Percentiles rank a stretch among this genome's conserved stretches.
Evolutionary conservation across 2,329 filamentous ascomycete genomes (phyloP).

Genomic region (Alternaria sp.): DNA sequence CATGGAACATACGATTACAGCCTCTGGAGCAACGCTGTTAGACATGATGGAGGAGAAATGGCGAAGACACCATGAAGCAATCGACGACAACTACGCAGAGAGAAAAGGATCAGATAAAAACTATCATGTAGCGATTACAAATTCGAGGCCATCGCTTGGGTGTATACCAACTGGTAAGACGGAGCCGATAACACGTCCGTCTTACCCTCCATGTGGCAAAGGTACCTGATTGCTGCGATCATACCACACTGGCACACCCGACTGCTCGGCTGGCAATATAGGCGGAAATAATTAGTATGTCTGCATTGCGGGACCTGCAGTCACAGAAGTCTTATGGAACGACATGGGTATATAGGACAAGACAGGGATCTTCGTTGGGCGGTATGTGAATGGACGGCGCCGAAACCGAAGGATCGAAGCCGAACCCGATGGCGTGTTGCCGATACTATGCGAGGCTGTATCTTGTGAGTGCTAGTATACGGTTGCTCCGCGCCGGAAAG

Average conservation of each 20-base stretch:
- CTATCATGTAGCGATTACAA: background rate
- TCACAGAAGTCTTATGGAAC: background rate
- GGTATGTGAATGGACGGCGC: background rate
- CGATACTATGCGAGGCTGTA: background rate
- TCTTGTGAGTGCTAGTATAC: background rate
- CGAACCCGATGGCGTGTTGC: background rate
- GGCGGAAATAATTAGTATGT: background rate
- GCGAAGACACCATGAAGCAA: background rate
- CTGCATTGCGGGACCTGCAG: background rate
- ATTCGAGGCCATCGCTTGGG: background rate
- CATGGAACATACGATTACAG: slow-evolving; percentile 15
- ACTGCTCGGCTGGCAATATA: background rate
- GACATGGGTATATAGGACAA: background rate
- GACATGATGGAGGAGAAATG: slow-evolving; percentile 2
- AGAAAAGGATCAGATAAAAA: background rate
- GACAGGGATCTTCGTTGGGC: slow-evolving; percentile 1
- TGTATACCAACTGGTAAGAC: background rate
- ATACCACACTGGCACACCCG: background rate
- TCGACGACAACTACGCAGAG: background rate
- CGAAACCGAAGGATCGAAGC: background rate
- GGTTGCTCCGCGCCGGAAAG: background rate
- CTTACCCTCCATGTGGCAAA: background rate
- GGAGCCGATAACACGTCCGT: background rate
- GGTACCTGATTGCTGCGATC: slow-evolving; percentile 4
- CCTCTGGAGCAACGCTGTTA: slow-evolving; percentile 9